Base-by-base conservation (phyloP, 2,329 filamentous ascomycete species). In the Fusarium pseudonygamai region DNA sequence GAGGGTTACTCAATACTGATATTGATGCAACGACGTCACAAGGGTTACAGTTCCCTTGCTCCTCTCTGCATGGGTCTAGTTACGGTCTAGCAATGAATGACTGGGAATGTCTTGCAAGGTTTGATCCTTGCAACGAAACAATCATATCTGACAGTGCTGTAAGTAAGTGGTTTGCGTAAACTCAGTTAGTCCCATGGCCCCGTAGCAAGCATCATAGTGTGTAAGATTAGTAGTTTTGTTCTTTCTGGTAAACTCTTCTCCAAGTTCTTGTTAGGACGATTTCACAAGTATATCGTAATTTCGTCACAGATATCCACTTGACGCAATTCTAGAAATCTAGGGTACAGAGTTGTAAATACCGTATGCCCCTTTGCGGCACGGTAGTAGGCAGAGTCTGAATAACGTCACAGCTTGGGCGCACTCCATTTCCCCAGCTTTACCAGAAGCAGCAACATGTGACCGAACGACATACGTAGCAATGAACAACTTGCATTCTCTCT, bases 391-490 rank as follows among this genome's bases (percentile, higher is more conserved):
- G 50, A 40, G 40, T 71, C 42, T 71, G 53, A 63, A 63, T 58
- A 67, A 73, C 71, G 70, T 73, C 71, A 73, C 53, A 63, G 12
- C 46, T 57, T 46, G 20, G 12, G 46, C 52, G 56, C 45, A 39
- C 39, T 63, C 47, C 40, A 32, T 60, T 34, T 37, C 43, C 43
- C 28, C 39, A 59, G 65, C 55, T 58, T 73, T 73, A 45, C 69
- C 32, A 53, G 47, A 58, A 59, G 36, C 49, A 65, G 60, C 37
- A 69, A 66, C 45, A 47, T 61, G 26, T 56, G 45, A 37, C 47
- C 45, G 43, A 34, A 60, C 46, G 34, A 53, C 32, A 52, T 49
- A 58, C 37, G 61, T 46, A 59, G 40, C 43, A 50, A 42, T n/a
- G 28, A 30, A 30, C 37, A 71, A 43, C 42, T 34, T 49, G 40